Evolutionary conservation across 169 alveolate genomes (phyloP).

Genomic region (Plasmodium malariae): DNA sequence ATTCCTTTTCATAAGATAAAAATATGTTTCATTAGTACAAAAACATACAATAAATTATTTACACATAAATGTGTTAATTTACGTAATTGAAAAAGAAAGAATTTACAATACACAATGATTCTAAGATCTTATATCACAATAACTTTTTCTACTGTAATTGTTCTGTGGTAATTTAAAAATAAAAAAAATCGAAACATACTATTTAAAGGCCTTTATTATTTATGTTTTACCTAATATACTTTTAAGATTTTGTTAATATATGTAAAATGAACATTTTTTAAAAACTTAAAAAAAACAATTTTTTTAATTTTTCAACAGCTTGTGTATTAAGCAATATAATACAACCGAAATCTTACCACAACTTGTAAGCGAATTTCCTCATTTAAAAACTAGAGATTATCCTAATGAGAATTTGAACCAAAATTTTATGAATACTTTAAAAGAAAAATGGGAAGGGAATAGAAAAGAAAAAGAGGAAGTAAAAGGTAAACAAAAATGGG

Average conservation of each 20-base stretch:
- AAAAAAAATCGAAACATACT: no score
- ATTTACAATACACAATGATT: not conserved
- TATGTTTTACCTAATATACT: not conserved
- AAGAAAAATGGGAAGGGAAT: not conserved
- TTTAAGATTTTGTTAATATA: not conserved
- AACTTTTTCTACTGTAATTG: not conserved
- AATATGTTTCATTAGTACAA: not conserved
- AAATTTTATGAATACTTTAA: not conserved
- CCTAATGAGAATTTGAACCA: not conserved
- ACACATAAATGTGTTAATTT: not conserved
- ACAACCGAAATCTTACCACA: not conserved
- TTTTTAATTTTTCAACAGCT: not conserved
- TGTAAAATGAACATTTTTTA: not conserved
- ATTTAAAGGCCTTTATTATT: slow-evolving; percentile 10
- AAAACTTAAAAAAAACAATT: not conserved
- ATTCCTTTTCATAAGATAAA: not conserved
- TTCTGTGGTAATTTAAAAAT: slow-evolving; percentile 22
- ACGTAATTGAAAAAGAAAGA: slow-evolving; percentile 1
- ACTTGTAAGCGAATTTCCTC: not conserved
- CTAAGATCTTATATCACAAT: not conserved
- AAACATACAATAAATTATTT: not conserved
- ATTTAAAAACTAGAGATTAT: not conserved
- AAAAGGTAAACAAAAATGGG: not conserved
- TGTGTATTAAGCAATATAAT: not conserved
- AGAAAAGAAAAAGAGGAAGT: not conserved